Evolutionary conservation across 2,329 filamentous ascomycete genomes (phyloP), one percentile per base, ranked within the genome.

Genomic region (Fusarium irregulare): DNA sequence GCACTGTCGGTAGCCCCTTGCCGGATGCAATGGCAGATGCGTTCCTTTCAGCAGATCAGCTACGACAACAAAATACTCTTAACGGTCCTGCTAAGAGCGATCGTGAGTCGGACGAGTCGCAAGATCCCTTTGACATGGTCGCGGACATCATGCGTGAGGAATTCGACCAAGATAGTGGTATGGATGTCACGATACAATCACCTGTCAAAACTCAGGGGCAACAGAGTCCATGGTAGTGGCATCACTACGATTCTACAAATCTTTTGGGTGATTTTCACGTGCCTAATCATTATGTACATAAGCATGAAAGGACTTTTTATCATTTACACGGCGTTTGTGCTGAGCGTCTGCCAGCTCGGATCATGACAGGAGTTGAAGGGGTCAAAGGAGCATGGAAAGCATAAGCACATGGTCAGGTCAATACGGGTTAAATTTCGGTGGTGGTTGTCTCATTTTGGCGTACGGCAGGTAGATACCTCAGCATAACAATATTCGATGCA

Each of bases 121-220:
- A 78, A 49, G 78, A 81, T 48, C 77, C 78, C 13, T 63, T 78
- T 45, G 78, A 81, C 51, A 74, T 80, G 68, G 76, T 80, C 5
- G 78, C 80, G 32, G 79, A 81, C 37, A 72, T 58, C 73, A 75
- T 13, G 79, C 80, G 48, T 18, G 44, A 49, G 20, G 32, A 27
- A 49, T 56, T 48, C 14, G 49, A 49, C 32, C 21, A 23, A 18
- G n/a, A 40, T 40, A 25, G 23, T 21, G 14, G 34, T 11, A 41
- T 27, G 13, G 27, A 41, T 11, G 27, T 42, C 65, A 41, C 16
- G 6, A 46, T 60, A 34, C 68, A 49, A 40, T 55, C 48, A 18
- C 57, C 55, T 7, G 60, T 66, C 49, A 45, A 66, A 27, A 56
- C 60, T 25, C 74, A 75, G 46, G 72, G 67, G 21, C 54, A 48